Conservation (phyloP, 2,329 filamentous ascomycete species). For the Aspergillus proliferans region DNA sequence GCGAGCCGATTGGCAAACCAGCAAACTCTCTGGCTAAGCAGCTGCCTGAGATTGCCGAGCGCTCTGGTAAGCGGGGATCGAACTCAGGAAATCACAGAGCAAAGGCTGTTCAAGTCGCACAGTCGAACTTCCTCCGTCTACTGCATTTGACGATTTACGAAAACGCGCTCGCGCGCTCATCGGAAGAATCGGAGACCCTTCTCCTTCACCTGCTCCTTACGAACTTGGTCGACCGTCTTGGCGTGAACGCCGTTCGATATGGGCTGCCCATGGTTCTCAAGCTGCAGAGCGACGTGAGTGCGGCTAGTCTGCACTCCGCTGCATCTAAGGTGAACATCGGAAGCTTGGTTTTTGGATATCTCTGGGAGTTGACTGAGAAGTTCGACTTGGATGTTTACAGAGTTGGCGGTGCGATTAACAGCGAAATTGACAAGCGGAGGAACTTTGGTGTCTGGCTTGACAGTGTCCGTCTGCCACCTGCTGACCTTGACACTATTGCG, state of each 20-base stretch:
- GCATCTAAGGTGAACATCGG: slow-evolving; percentile 71
- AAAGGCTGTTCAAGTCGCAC: slow-evolving; percentile 46
- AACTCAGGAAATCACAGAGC: slow-evolving; percentile 57
- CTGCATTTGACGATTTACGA: slow-evolving; percentile 88
- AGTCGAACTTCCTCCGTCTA: slow-evolving; percentile 70
- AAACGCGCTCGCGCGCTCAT: slow-evolving; percentile 66
- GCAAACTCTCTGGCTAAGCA: slow-evolving; percentile 39
- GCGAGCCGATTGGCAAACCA: slow-evolving; percentile 50
- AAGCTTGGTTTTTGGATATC: slow-evolving; percentile 81
- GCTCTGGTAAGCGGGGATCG: slow-evolving; percentile 57
- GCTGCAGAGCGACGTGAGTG: slow-evolving; percentile 71
- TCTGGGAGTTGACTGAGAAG: slow-evolving; percentile 70
- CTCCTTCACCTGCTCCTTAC: slow-evolving; percentile 71
- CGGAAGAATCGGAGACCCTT: slow-evolving; percentile 67
- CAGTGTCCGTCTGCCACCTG: slow-evolving; percentile 63
- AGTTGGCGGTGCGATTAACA: slow-evolving; percentile 64
- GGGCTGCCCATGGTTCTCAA: slow-evolving; percentile 85
- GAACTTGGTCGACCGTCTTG: slow-evolving; percentile 67
- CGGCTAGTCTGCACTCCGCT: slow-evolving; percentile 35
- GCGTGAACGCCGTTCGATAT: slow-evolving; percentile 71
- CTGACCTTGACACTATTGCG: slow-evolving; percentile 56
- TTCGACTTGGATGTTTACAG: slow-evolving; percentile 68
- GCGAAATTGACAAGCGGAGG: slow-evolving; percentile 69
- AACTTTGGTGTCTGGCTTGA: slow-evolving; percentile 74
- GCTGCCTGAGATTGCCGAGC: slow-evolving; percentile 29